phyloP scores from a whole-genome alignment of 2,329 filamentous ascomycete genomes.

The Aquanectria penicillioides region DNA sequence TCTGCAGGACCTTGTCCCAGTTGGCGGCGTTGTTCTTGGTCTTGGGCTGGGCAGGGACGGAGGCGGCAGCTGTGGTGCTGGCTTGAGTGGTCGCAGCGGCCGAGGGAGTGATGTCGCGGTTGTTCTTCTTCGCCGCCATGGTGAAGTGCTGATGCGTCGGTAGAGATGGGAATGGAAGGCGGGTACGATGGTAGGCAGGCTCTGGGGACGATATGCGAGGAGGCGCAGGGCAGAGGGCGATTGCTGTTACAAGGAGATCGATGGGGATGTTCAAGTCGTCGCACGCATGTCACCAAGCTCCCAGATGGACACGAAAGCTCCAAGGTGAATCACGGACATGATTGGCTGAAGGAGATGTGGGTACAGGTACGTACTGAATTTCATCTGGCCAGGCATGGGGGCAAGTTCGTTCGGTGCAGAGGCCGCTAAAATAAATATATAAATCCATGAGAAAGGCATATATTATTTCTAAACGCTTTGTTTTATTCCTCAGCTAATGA shows the following conservation, averaged over 20 bases:
- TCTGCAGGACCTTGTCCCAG: conserved; percentile 70
- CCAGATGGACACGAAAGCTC: conserved; percentile 52
- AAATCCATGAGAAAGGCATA: too few species aligned
- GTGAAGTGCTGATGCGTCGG: conserved; percentile 20
- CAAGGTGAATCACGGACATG: conserved; percentile 37
- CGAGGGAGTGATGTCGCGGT: conserved; percentile 46
- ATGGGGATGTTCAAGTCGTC: conserved; percentile 24
- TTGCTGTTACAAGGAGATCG: conserved; percentile 18
- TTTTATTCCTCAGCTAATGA: too few species aligned
- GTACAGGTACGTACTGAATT: conserved; percentile 1
- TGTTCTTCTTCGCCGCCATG: conserved; percentile 64
- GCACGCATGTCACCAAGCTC: conserved; percentile 30
- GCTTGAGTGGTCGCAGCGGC: conserved; percentile 45
- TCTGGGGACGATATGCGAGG: conserved; percentile 1
- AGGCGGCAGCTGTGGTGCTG: conserved; percentile 41
- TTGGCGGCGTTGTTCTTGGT: conserved; percentile 45
- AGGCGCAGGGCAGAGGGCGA: conserved; percentile 16
- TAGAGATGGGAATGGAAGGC: not conserved
- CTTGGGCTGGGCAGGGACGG: conserved; percentile 39
- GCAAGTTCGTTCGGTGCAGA: too few species aligned
- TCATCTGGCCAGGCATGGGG: not conserved
- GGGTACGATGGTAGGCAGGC: not conserved
- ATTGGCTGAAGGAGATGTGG: conserved; percentile 41
- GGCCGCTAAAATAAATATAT: too few species aligned
- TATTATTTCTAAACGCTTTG: too few species aligned